These are phyloP conservation scores for Ceratobasidium sp. DNA, from an alignment of 1,284 basidiomycete species.

Conservation along the genomic window DNA sequence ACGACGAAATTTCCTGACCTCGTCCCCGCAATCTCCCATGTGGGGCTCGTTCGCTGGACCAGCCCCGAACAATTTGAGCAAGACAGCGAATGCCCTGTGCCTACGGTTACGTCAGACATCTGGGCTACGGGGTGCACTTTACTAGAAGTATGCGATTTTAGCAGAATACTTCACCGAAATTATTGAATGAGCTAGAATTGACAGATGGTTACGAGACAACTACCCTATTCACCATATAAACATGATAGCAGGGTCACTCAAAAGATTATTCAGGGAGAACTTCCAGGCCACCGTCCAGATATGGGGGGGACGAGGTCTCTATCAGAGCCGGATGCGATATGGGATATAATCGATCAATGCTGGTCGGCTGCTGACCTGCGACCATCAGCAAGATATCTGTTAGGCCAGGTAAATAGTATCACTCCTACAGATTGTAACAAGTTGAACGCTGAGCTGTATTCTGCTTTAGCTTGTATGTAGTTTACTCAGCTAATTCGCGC, in stretches of 20 bases:
- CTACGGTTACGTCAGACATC: neutral
- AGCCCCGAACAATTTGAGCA: slow-evolving; percentile 14
- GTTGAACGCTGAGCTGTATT: too few species aligned
- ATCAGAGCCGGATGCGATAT: neutral
- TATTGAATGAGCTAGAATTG: too few species aligned
- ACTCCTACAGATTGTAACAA: too few species aligned
- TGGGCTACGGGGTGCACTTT: slow-evolving; percentile 23
- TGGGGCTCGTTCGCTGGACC: slow-evolving; percentile 11
- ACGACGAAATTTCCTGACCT: neutral
- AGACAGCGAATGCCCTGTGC: neutral
- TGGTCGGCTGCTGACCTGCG: neutral
- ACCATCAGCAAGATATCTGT: too few species aligned
- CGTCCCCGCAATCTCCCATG: slow-evolving; percentile 16
- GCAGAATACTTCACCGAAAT: neutral
- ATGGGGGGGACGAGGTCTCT: too few species aligned
- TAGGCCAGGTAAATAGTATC: too few species aligned
- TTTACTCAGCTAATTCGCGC: too few species aligned
- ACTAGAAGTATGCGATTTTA: neutral
- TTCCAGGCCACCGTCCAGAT: neutral
- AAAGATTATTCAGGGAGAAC: neutral
- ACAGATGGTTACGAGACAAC: neutral
- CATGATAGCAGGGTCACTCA: neutral
- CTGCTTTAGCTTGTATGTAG: too few species aligned
- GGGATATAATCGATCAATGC: neutral
- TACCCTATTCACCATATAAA: neutral